Conservation (phyloP, 805 yeast species). For the Candida ascalaphidarum region DNA sequence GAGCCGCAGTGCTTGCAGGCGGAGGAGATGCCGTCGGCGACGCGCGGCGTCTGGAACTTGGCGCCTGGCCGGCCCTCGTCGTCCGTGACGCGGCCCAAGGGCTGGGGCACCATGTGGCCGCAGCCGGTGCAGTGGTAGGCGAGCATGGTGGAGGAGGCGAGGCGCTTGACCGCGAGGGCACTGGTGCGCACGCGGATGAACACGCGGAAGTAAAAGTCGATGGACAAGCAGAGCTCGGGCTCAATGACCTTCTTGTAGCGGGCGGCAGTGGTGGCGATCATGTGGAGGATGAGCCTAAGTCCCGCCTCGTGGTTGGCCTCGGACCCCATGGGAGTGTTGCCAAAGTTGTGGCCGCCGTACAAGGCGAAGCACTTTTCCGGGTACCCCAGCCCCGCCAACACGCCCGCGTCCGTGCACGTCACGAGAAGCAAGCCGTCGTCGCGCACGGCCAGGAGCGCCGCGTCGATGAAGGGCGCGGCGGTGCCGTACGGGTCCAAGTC, state of each 20-base stretch:
- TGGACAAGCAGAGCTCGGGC: slow-evolving; percentile 77
- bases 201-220: slow-evolving; percentile 87
- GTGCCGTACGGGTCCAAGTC: slow-evolving; percentile 98
- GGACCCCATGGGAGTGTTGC: slow-evolving; percentile 38
- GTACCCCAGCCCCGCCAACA: slow-evolving; percentile 90
- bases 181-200: slow-evolving; percentile 71
- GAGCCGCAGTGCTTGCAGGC: slow-evolving; percentile 68
- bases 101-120: slow-evolving; percentile 62
- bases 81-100: slow-evolving; percentile 54
- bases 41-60: slow-evolving; percentile 47
- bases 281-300: slow-evolving; percentile 67
- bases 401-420: slow-evolving; percentile 95
- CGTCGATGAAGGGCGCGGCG: slow-evolving; percentile 91
- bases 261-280: slow-evolving; percentile 79
- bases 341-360: slow-evolving; percentile 87
- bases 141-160: slow-evolving; percentile 69
- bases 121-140: slow-evolving; percentile 86
- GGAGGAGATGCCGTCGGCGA: slow-evolving; percentile 53
- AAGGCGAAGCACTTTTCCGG: slow-evolving; percentile 95
- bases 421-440: slow-evolving; percentile 83
- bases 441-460: slow-evolving; percentile 76
- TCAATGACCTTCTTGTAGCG: slow-evolving; percentile 80
- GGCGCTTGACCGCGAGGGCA: slow-evolving; percentile 74
- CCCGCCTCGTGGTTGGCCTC: slow-evolving; percentile 95
- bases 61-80: slow-evolving; percentile 7